Evolutionary conservation across 306 rosid genomes (phyloP), one percentile per base, ranked within the genome.

Genomic region (Carpinus viminea): DNA sequence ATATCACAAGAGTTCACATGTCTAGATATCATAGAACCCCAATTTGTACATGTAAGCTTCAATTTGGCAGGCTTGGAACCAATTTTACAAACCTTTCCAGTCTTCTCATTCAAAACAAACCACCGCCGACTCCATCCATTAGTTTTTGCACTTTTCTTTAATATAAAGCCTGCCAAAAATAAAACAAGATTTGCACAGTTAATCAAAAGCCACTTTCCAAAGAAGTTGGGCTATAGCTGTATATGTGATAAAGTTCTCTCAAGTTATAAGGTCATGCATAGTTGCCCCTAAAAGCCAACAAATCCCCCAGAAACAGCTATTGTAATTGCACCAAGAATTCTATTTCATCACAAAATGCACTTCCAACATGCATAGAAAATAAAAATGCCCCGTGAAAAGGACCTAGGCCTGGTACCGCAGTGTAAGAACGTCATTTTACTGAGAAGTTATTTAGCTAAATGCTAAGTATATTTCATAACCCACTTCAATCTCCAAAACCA

Each of bases 91-190:
- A 95, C 98, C 98, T 95, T 95, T 77, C 98, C 98, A 1, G 97
- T 90, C 88, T 95, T 95, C 85, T 86, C 97, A 80, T 95, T 95
- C 76, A 95, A 85, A 76, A 93, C 99, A 90, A 95, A 95, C 99
- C 99, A 95, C 74, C 98, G 90, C 83, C 89, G 86, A 89, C 89
- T 93, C 99, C 99, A 95, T 10, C 93, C 99, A 83, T 85, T 91
- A 74, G 92, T 91, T 89, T 95, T 95, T 70, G 87, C 91, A 84
- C 99, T 95, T 88, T 88, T 95, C 90, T 95, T 95, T 70, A 86
- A 82, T 70, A 95, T 68, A 86, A 86, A 95, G 46, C 99, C 99
- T 95, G 85, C 80, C 80, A 45, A 82, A 24, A 78, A 65, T 24
- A 60, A 48, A 71, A 77, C 72, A 69, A 50, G 4, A 17, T 4